phyloP scores from a whole-genome alignment of 2,329 filamentous ascomycete genomes.

The Nannizzia gypsea region DNA sequence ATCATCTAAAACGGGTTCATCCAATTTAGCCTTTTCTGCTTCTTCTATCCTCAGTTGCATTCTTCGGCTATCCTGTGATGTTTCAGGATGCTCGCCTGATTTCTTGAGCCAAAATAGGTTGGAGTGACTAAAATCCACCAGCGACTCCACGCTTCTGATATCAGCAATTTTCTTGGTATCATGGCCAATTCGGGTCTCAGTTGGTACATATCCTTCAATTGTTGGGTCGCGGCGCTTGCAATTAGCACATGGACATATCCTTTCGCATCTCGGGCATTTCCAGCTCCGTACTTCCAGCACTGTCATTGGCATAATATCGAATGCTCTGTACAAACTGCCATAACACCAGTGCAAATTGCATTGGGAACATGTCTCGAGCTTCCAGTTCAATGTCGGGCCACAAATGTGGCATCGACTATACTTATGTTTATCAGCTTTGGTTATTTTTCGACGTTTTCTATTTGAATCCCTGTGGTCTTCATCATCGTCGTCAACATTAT shows the following conservation, averaged over 20 bases:
- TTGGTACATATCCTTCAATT: conserved; percentile 73
- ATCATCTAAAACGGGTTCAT: conserved; percentile 35
- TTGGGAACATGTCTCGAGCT: conserved; percentile 65
- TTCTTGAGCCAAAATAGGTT: conserved; percentile 74
- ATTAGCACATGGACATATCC: conserved; percentile 73
- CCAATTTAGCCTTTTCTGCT: conserved; percentile 41
- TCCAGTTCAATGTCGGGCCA: conserved; percentile 64
- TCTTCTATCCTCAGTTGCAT: conserved; percentile 41
- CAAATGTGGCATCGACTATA: conserved; percentile 67
- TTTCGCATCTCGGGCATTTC: conserved; percentile 77
- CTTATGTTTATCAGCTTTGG: conserved; percentile 36
- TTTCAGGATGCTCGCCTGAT: conserved; percentile 35
- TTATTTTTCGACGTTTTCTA: conserved; percentile 50
- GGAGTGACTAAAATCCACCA: conserved; percentile 82
- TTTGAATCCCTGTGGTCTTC: conserved; percentile 48
- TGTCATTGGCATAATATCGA: conserved; percentile 75
- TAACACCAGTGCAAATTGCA: conserved; percentile 80
- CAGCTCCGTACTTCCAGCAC: conserved; percentile 72
- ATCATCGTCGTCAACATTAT: conserved; percentile 23
- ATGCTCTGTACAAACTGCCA: conserved; percentile 80
- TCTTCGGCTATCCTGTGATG: conserved; percentile 24
- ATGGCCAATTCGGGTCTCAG: conserved; percentile 76
- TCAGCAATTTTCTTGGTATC: conserved; percentile 86
- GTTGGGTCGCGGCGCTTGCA: conserved; percentile 55
- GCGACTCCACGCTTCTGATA: conserved; percentile 73